Base-by-base conservation (phyloP, 331 rosid genomes). In the Rhamnella rubrinervis region DNA sequence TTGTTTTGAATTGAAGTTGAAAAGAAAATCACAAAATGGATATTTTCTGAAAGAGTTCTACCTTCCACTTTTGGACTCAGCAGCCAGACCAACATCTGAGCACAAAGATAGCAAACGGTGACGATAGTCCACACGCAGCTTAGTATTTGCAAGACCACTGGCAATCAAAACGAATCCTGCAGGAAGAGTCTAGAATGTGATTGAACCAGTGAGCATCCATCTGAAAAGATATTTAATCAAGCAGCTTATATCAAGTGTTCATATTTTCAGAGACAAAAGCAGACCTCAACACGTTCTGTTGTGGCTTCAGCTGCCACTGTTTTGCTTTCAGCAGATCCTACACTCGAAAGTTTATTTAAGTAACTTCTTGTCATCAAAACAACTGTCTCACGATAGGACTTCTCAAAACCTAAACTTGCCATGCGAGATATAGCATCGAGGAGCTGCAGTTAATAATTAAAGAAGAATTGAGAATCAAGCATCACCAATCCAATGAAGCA, bases 361-460 rank as follows among this genome's bases (percentile, higher is more conserved):
- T 93, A 93, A 89, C 97, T 91, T 82, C 98, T 89, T 63, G 95
- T 93, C 93, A 93, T 81, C 85, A 93, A 73, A 84, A 93, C 98
- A 71, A 93, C 91, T 20, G 98, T 89, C 85, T 93, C 98, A n/a
- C 96, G 96, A 78, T 93, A 93, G 72, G 98, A 89, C 88, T 93
- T 93, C 73, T 93, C 98, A 74, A 93, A 93, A 71, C 98, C 98
- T 71, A 93, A 85, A 84, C 97, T 91, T 80, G 98, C 98, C 92
- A 93, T 93, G 75, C 79, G 95, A 74, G 96, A 84, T 58, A 91
- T 89, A 66, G 98, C 98, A 65, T 91, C 97, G 78, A 93, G 97
- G 77, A 93, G 96, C 98, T 93, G 91, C 68, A 77, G 55, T 40
- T 64, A 47, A 35, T 65, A 67, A 55, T 21, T 6, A 39, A 58